Percentiles rank a stretch among this genome's conserved stretches.
These are phyloP conservation scores for Syzygium oleosum DNA, from an alignment of 345 rosid genomes.

Conservation along the genomic window DNA sequence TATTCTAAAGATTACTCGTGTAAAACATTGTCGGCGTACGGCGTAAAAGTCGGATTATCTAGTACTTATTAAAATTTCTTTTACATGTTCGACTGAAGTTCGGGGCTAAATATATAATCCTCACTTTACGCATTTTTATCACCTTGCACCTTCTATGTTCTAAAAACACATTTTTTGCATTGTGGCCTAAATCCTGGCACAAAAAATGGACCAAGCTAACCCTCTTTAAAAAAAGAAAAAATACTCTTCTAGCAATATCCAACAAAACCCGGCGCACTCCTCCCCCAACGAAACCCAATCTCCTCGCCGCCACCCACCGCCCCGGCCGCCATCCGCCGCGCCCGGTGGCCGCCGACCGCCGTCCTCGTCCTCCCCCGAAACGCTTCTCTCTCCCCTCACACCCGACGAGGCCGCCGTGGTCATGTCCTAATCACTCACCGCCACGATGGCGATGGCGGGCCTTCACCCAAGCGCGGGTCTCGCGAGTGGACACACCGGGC, in stretches of 20 bases:
- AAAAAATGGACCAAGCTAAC: no score
- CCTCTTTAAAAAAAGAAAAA: no score
- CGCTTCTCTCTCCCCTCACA: not conserved
- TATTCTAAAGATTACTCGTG: no score
- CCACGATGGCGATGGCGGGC: not conserved
- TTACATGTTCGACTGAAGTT: no score
- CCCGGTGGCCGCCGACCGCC: not conserved
- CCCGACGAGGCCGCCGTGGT: not conserved
- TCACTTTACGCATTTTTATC: no score
- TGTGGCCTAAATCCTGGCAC: no score
- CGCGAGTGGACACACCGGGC: not conserved
- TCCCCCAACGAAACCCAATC: not conserved
- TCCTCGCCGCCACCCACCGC: not conserved
- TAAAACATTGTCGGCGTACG: no score
- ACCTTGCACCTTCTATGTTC: no score
- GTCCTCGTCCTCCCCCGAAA: not conserved
- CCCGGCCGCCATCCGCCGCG: not conserved
- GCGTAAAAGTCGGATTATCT: no score
- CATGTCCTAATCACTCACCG: not conserved
- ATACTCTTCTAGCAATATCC: not conserved
- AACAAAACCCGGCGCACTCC: not conserved
- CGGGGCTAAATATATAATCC: no score
- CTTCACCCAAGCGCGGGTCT: not conserved
- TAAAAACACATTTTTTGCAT: no score
- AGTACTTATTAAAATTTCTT: no score